Percentiles rank a stretch among this genome's conserved stretches.
phyloP scores from a whole-genome alignment of 2,329 filamentous ascomycete species.

The Alternaria gaisen region DNA sequence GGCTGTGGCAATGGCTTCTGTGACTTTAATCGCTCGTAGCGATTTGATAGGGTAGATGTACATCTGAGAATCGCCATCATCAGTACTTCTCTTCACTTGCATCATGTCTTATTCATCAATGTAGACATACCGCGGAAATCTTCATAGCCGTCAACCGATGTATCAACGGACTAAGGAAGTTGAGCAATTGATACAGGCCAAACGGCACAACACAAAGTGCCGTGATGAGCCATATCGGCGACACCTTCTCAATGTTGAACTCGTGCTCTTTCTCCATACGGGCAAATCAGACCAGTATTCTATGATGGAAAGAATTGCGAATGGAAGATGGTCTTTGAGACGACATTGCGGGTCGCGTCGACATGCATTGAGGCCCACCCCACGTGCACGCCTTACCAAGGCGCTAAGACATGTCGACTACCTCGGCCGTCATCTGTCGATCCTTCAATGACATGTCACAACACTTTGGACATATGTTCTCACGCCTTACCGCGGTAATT shows the following conservation, averaged over 20 bases:
- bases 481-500: background rate
- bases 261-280: slow-evolving; percentile 13
- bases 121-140: slow-evolving; percentile 42
- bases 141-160: slow-evolving; percentile 39
- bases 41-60: slow-evolving; percentile 61
- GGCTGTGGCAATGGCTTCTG: slow-evolving; percentile 52
- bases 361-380: background rate
- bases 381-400: slow-evolving; percentile 9
- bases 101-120: background rate
- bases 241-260: slow-evolving; percentile 32
- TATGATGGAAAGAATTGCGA: background rate
- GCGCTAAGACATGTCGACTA: slow-evolving; percentile 2
- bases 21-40: slow-evolving; percentile 51
- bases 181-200: slow-evolving; percentile 29
- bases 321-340: background rate
- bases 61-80: slow-evolving; percentile 39
- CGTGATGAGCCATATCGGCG: slow-evolving; percentile 31
- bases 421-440: background rate
- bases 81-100: background rate
- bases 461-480: background rate
- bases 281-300: background rate
- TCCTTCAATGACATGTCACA: background rate
- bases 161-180: slow-evolving; percentile 33
- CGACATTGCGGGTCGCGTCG: background rate
- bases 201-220: slow-evolving; percentile 33